Evolutionary conservation across 2,329 filamentous ascomycete species (phyloP).

Genomic region (Grosmannia huntii): DNA sequence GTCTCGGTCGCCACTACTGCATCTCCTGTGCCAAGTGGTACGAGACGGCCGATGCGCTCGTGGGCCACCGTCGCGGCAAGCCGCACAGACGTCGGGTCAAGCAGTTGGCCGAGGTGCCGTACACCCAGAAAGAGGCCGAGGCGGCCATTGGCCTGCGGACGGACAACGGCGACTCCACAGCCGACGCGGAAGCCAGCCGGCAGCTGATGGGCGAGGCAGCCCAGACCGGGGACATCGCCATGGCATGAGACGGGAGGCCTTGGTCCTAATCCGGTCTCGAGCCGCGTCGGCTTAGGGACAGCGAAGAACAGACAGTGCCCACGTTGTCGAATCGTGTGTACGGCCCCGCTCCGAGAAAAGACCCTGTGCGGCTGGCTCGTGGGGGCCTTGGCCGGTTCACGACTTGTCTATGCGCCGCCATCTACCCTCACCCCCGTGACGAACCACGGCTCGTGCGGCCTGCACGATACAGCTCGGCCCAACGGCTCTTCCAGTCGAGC

Average conservation of each 20-base stretch:
- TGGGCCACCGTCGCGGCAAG: constrained; percentile 71
- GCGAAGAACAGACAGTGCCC: neutral
- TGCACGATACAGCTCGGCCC: neutral
- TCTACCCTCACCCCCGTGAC: neutral
- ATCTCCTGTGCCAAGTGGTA: constrained; percentile 94
- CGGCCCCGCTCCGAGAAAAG: neutral
- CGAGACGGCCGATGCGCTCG: constrained; percentile 67
- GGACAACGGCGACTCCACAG: constrained; percentile 1
- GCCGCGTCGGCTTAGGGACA: neutral
- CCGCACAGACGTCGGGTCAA: constrained; percentile 91
- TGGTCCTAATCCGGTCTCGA: neutral
- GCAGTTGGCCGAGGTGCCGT: constrained; percentile 70
- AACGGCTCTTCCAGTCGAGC: neutral
- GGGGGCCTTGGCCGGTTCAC: neutral
- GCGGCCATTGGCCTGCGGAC: constrained; percentile 49
- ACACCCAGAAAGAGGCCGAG: constrained; percentile 76
- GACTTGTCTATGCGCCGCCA: neutral
- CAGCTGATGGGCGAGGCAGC: neutral
- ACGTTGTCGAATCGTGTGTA: neutral
- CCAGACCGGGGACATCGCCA: neutral
- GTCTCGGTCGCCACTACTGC: constrained; percentile 76
- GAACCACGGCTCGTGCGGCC: neutral
- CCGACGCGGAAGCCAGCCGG: neutral
- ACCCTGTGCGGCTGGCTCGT: too few relatives aligned
- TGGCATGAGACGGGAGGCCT: neutral